phyloP scores from a whole-genome alignment of 768 basidiomycete species.

The Psilocybe subaeruginosa region DNA sequence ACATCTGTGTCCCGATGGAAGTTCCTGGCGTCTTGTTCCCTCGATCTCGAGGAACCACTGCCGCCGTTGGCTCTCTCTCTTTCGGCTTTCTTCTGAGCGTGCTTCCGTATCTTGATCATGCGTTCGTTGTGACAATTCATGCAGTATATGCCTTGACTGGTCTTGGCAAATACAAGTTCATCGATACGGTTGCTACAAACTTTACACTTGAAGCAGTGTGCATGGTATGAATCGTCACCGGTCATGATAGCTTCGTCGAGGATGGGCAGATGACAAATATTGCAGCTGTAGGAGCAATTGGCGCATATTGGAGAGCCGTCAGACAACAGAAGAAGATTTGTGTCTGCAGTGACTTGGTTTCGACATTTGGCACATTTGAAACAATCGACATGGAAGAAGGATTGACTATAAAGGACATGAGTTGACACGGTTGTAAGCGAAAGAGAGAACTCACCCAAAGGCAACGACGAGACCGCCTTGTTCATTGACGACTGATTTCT shows the following conservation, averaged over 20 bases:
- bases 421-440: slow-evolving; percentile 1
- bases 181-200: slow-evolving; percentile 94
- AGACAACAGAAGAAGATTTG: slow-evolving; percentile 93
- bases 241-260: slow-evolving; percentile 99
- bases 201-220: slow-evolving; percentile 98
- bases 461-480: slow-evolving; percentile 90
- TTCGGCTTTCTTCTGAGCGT: slow-evolving; percentile 87
- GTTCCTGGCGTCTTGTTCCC: slow-evolving; percentile 41
- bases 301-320: slow-evolving; percentile 98
- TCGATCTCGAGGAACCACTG: slow-evolving; percentile 43
- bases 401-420: slow-evolving; percentile 57
- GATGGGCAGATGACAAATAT: slow-evolving; percentile 91
- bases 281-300: slow-evolving; percentile 94
- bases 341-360: slow-evolving; percentile 92
- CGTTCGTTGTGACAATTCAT: slow-evolving; percentile 99
- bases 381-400: slow-evolving; percentile 93
- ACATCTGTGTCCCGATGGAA: slow-evolving; percentile 46
- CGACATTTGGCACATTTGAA: slow-evolving; percentile 98
- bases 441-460: slow-evolving; percentile 73
- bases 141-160: slow-evolving; percentile 97
- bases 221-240: slow-evolving; percentile 97
- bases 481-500: slow-evolving; percentile 77
- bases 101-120: slow-evolving; percentile 88
- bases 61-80: slow-evolving; percentile 52
- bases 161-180: slow-evolving; percentile 98